Evolutionary conservation across 495 filamentous ascomycete genomes (phyloP).

Genomic region (Evansstolkia leycettana): DNA sequence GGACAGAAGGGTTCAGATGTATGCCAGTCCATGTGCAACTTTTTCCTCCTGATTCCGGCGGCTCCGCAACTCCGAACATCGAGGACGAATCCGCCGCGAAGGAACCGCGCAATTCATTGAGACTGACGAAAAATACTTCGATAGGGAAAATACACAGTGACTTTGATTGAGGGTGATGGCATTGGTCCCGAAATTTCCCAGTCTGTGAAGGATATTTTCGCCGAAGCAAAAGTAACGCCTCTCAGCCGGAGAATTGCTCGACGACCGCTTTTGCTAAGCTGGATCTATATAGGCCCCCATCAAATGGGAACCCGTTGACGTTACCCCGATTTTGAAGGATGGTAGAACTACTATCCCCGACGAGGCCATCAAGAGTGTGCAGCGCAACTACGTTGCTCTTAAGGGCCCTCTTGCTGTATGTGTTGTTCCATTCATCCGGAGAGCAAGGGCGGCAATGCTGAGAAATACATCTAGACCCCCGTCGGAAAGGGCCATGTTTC

Average conservation of each 20-base stretch:
- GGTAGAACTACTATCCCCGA: slow-evolving; percentile 87
- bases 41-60: slow-evolving; percentile 10
- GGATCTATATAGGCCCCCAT: slow-evolving; percentile 68
- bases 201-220: slow-evolving; percentile 95
- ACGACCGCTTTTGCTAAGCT: slow-evolving; percentile 13
- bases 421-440: slow-evolving; percentile 2
- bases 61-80: slow-evolving; percentile 4
- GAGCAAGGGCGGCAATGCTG: not conserved
- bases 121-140: slow-evolving; percentile 4
- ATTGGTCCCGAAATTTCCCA: slow-evolving; percentile 97
- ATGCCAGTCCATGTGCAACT: slow-evolving; percentile 16
- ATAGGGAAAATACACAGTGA: slow-evolving; percentile 89
- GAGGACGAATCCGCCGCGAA: not conserved
- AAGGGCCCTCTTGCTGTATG: slow-evolving; percentile 94
- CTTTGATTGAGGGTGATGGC: slow-evolving; percentile 95
- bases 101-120: slow-evolving; percentile 5
- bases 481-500: slow-evolving; percentile 98
- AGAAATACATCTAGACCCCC: slow-evolving; percentile 53
- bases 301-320: slow-evolving; percentile 94
- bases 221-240: slow-evolving; percentile 71
- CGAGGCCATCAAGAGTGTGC: slow-evolving; percentile 80
- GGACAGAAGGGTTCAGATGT: slow-evolving; percentile 82
- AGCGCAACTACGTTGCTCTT: slow-evolving; percentile 86
- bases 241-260: slow-evolving; percentile 1
- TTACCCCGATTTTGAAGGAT: slow-evolving; percentile 82